Conservation (phyloP, 2,329 filamentous ascomycete species). For the Venturia asperata region DNA sequence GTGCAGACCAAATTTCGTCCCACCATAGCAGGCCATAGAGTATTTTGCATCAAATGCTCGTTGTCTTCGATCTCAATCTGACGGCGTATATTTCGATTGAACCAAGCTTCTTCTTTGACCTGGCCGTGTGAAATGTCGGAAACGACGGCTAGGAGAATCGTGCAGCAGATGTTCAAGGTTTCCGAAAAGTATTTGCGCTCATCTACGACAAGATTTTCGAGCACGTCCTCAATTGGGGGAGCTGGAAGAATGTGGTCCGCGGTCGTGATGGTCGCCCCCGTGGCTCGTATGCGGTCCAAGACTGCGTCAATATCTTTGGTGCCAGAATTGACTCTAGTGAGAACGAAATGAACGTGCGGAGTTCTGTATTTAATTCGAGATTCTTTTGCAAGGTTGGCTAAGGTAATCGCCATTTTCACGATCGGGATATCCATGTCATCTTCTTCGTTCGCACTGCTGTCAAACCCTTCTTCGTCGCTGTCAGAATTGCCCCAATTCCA, state of each 20-base stretch:
- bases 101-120: slow-evolving; percentile 42
- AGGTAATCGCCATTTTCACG: slow-evolving; percentile 52
- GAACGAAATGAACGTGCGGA: slow-evolving; percentile 53
- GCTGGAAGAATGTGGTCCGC: slow-evolving; percentile 25
- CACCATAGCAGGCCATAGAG: slow-evolving; percentile 56
- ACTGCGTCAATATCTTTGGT: slow-evolving; percentile 50
- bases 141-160: slow-evolving; percentile 63
- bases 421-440: slow-evolving; percentile 53
- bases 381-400: slow-evolving; percentile 50
- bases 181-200: slow-evolving; percentile 37
- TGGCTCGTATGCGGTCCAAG: slow-evolving; percentile 48
- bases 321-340: slow-evolving; percentile 51
- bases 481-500: slow-evolving; percentile 43
- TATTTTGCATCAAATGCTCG: slow-evolving; percentile 52
- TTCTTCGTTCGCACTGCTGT: slow-evolving; percentile 31
- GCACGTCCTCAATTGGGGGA: slow-evolving; percentile 25
- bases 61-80: slow-evolving; percentile 59
- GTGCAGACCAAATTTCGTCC: slow-evolving; percentile 58
- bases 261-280: slow-evolving; percentile 37
- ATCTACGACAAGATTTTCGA: slow-evolving; percentile 33
- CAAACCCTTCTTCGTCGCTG: slow-evolving; percentile 40
- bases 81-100: slow-evolving; percentile 53
- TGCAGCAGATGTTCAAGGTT: slow-evolving; percentile 57
- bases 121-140: slow-evolving; percentile 63
- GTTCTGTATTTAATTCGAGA: slow-evolving; percentile 53